phyloP scores from a whole-genome alignment of 2,329 filamentous ascomycete genomes.

The Diaporthe capsici region DNA sequence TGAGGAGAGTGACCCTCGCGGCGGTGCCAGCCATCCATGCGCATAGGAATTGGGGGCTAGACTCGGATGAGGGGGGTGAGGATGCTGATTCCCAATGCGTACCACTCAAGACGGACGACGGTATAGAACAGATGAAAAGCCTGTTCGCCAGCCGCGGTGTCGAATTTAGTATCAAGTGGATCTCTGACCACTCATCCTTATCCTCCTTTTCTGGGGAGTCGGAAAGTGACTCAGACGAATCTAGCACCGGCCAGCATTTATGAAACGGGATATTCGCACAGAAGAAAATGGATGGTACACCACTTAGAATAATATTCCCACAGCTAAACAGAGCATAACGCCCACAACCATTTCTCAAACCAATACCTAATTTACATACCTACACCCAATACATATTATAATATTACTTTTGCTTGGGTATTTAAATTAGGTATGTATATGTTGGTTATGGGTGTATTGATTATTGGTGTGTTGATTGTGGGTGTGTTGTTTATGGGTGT shows the following conservation, averaged over 20 bases:
- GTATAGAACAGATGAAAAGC: background rate
- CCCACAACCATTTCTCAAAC: no score
- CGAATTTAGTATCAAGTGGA: background rate
- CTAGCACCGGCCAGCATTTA: background rate
- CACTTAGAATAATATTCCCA: no score
- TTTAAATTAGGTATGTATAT: no score
- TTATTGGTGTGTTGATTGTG: no score
- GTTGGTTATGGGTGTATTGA: no score
- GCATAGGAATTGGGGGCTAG: background rate
- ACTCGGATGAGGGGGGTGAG: background rate
- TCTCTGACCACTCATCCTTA: background rate
- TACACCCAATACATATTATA: no score
- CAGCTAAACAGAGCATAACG: no score
- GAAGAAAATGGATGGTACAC: no score
- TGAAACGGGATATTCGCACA: no score
- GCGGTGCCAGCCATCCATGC: conserved; percentile 8
- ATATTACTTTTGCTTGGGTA: no score
- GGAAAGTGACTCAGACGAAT: background rate
- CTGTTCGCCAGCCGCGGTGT: background rate
- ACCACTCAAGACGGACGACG: background rate
- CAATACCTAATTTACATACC: no score
- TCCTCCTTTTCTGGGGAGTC: background rate
- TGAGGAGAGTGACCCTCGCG: background rate
- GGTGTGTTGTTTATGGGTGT: no score
- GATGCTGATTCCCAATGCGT: background rate